Evolutionary conservation across 2,329 filamentous ascomycete species (phyloP).

Genomic region (Cercospora beticola): DNA sequence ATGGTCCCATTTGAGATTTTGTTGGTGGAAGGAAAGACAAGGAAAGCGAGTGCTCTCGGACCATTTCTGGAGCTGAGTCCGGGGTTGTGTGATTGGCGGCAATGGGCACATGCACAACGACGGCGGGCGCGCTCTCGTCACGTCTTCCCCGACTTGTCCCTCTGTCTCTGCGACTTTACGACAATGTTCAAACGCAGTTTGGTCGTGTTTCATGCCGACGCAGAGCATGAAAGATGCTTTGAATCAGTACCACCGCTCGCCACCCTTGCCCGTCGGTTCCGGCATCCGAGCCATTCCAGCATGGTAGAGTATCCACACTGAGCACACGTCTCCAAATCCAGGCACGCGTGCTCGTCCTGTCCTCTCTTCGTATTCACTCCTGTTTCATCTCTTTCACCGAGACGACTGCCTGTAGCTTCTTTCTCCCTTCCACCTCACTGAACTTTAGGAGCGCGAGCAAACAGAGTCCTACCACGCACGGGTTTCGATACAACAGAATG

Average conservation of each 20-base stretch:
- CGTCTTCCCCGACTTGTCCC: background rate
- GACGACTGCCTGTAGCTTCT: background rate
- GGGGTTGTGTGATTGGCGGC: background rate
- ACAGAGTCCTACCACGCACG: background rate
- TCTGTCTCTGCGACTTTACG: background rate
- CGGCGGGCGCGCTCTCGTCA: background rate
- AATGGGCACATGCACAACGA: background rate
- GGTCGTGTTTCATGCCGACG: background rate
- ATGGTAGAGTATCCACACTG: slow-evolving; percentile 6
- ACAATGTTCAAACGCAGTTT: background rate
- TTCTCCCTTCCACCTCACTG: background rate
- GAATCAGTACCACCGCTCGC: background rate
- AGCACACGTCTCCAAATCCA: background rate
- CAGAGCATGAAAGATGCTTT: background rate
- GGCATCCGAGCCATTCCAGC: slow-evolving; percentile 11
- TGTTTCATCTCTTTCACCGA: background rate
- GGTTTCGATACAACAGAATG: background rate
- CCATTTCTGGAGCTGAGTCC: background rate
- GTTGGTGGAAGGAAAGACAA: background rate
- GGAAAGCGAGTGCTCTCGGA: background rate
- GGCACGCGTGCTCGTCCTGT: background rate
- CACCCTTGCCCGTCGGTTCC: background rate
- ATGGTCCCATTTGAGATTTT: background rate
- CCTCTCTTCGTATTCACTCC: background rate
- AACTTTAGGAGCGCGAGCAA: background rate